Conservation (phyloP, 768 basidiomycete genomes). For the Lactifluus subvellereus region DNA sequence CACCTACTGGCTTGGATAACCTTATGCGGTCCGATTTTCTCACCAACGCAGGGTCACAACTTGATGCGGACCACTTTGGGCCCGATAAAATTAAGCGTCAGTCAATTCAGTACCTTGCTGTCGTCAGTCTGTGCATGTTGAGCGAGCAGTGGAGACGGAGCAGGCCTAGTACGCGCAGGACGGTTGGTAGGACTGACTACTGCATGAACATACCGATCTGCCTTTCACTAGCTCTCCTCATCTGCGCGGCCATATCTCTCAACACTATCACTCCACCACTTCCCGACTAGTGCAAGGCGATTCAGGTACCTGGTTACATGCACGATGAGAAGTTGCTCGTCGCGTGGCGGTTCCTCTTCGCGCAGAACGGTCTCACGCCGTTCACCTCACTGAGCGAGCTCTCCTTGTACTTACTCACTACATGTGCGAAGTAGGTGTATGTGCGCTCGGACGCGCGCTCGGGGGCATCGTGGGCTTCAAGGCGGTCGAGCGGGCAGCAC, state of each 20-base stretch:
- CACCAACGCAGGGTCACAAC: constrained; percentile 61
- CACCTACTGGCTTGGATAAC: constrained; percentile 33
- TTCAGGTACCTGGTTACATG: constrained; percentile 80
- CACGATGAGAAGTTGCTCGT: constrained; percentile 91
- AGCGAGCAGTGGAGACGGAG: constrained; percentile 15
- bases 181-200: constrained; percentile 78
- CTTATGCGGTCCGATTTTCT: constrained; percentile 58
- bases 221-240: constrained; percentile 82
- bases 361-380: constrained; percentile 66
- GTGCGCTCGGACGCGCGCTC: constrained; percentile 80
- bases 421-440: constrained; percentile 90
- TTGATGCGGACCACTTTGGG: constrained; percentile 89
- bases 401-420: constrained; percentile 75
- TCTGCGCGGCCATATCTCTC: constrained; percentile 87
- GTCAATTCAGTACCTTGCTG: constrained; percentile 86
- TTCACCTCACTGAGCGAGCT: constrained; percentile 64
- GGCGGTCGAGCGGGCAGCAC: constrained; percentile 85
- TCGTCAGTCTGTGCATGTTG: constrained; percentile 51
- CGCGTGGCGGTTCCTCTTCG: constrained; percentile 73
- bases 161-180: constrained; percentile 32
- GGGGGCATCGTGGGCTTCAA: constrained; percentile 84
- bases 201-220: constrained; percentile 87
- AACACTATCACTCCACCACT: constrained; percentile 87
- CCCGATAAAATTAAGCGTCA: constrained; percentile 90
- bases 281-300: constrained; percentile 83